Conservation (phyloP, 768 basidiomycete species). For the Suillus lakei region DNA sequence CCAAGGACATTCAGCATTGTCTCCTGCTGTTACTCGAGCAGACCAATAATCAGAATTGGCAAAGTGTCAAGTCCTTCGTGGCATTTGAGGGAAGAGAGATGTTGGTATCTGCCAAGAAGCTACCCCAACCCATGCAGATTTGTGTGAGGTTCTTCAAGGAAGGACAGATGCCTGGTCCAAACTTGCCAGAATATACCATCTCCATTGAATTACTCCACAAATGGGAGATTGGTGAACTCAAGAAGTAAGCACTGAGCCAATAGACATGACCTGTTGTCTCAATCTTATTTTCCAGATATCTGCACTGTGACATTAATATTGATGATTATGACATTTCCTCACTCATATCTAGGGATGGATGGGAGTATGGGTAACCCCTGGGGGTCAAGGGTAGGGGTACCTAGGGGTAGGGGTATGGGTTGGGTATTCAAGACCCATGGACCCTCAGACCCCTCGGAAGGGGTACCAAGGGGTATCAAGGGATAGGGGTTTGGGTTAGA, state of each 20-base stretch:
- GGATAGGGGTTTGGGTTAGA: no score
- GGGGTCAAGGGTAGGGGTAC: no score
- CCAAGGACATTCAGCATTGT: constrained; percentile 38
- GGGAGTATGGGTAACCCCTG: no score
- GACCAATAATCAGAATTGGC: constrained; percentile 33
- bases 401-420: no score
- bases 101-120: constrained; percentile 34
- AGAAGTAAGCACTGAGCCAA: constrained; percentile 25
- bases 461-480: no score
- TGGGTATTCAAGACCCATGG: no score
- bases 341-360: constrained; percentile 43
- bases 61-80: constrained; percentile 25
- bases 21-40: constrained; percentile 44
- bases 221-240: constrained; percentile 28
- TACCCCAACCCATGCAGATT: constrained; percentile 34
- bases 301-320: constrained; percentile 39
- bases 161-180: constrained; percentile 32
- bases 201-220: constrained; percentile 34
- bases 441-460: no score
- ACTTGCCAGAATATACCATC: constrained; percentile 33
- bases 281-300: constrained; percentile 31
- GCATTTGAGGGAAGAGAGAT: constrained; percentile 43
- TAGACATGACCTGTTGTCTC: not conserved
- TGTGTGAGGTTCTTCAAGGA: constrained; percentile 37
- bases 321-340: constrained; percentile 43